These are phyloP conservation scores for Cladorrhinum samala DNA, from an alignment of 495 filamentous ascomycete genomes.

Conservation along the genomic window DNA sequence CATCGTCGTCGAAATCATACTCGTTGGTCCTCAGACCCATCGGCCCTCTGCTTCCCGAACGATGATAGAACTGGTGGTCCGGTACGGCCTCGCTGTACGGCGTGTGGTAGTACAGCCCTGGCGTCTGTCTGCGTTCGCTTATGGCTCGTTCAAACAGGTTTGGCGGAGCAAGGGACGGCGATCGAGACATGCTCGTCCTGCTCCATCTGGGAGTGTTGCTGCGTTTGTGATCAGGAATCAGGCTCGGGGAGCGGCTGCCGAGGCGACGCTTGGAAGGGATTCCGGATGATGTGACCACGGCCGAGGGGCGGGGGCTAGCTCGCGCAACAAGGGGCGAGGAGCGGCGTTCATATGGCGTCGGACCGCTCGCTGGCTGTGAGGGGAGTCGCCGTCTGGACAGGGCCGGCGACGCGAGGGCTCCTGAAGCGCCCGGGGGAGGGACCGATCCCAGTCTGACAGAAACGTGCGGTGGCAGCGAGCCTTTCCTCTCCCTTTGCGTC, in stretches of 20 bases:
- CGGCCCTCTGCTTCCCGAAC: constrained; percentile 16
- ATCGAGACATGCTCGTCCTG: constrained; percentile 31
- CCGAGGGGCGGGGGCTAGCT: constrained; percentile 20
- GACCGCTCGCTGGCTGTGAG: constrained; percentile 19
- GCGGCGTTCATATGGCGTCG: constrained; percentile 29
- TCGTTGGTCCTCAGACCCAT: constrained; percentile 7
- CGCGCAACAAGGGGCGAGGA: constrained; percentile 30
- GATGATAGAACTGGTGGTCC: constrained; percentile 13
- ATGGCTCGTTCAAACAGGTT: constrained; percentile 9
- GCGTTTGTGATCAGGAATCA: constrained; percentile 20
- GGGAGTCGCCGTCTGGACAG: constrained; percentile 34
- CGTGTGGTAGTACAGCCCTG: constrained; percentile 49
- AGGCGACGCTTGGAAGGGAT: constrained; percentile 27
- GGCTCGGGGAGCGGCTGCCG: constrained; percentile 36
- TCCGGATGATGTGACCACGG: constrained; percentile 5
- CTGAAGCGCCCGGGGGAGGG: constrained; percentile 25
- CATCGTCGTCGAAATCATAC: constrained; percentile 14
- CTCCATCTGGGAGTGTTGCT: constrained; percentile 44
- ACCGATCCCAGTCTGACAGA: constrained; percentile 44
- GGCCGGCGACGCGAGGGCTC: constrained; percentile 21
- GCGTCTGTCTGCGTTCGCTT: constrained; percentile 29
- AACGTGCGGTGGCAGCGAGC: constrained; percentile 34
- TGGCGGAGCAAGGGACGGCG: constrained; percentile 22
- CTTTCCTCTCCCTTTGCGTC: constrained; percentile 34
- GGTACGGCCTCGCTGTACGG: constrained; percentile 43